Conservation (phyloP, 768 basidiomycete genomes). For the Suillus decipiens region DNA sequence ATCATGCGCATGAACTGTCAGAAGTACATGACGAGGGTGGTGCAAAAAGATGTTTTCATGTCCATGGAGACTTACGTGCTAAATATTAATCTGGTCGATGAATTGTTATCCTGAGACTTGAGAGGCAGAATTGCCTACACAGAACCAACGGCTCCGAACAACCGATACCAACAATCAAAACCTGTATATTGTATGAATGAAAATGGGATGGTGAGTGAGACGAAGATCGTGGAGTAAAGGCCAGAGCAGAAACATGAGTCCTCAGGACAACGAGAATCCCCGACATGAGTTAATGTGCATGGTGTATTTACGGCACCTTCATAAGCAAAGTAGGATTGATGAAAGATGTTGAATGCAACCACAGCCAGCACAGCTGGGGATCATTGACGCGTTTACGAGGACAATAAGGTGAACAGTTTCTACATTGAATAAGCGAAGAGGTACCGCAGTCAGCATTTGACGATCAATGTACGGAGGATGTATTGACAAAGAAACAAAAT, state of each 20-base stretch:
- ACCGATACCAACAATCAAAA: too few relatives aligned
- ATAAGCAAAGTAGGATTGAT: neutral
- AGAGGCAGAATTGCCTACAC: slow-evolving; percentile 14
- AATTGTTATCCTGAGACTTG: neutral
- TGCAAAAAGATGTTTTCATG: too few relatives aligned
- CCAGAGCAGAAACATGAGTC: neutral
- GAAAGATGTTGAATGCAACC: neutral
- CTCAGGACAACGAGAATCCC: neutral
- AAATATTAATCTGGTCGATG: neutral
- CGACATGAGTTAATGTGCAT: neutral
- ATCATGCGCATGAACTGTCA: slow-evolving; percentile 40
- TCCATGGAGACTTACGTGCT: too few relatives aligned
- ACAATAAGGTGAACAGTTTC: slow-evolving; percentile 38
- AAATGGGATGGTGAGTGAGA: neutral
- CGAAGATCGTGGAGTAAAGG: neutral
- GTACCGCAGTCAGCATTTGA: slow-evolving; percentile 1
- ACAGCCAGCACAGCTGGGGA: too few relatives aligned
- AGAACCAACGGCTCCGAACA: slow-evolving; percentile 21
- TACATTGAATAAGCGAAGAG: slow-evolving; percentile 31
- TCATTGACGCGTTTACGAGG: slow-evolving; percentile 76
- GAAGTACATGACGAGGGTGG: slow-evolving; percentile 31
- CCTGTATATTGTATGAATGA: too few relatives aligned
- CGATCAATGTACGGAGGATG: neutral
- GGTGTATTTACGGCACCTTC: neutral
- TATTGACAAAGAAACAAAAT: neutral